Evolutionary conservation across 192 early-diverging fungal species (phyloP), one percentile per base, ranked within the genome.

Genomic region (Dissophora globulifera): DNA sequence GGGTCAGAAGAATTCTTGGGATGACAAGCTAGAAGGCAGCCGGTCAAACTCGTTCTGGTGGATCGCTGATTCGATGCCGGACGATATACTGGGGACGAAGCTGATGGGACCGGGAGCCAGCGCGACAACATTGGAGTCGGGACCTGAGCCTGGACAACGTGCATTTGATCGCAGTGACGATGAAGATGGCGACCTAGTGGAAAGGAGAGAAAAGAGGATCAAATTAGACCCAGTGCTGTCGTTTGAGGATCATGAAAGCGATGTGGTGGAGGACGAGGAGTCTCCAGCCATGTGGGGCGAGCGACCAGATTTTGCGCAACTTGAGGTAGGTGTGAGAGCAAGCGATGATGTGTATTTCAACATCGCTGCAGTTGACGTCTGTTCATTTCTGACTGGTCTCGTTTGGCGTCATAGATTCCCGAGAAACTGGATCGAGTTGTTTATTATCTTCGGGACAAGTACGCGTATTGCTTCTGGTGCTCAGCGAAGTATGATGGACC

Each of bases 381-480:
- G n/a, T n/a, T n/a, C n/a, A n/a, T n/a, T n/a, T n/a, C n/a, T n/a
- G n/a, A n/a, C n/a, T n/a, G n/a, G n/a, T n/a, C n/a, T n/a, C n/a
- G n/a, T n/a, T n/a, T n/a, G n/a, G n/a, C n/a, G n/a, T 19, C 25
- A 31, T 66, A 88, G 84, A 52, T 83, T 11, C 43, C 50, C 9
- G 79, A 84, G 48, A 83, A 91, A 52, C 71, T 92, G 4, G 54
- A 64, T 3, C 40, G 60, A n/a, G 66, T 90, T 0, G 79, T 74
- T 1, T 8, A 48, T 1, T 86, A 92, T 52, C 69, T 92, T 23
- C 84, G 89, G 12, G 38, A 32, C 11, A 56, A 80, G 7, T 82
- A 91, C 65, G 50, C 35, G 32, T 92, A 92, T 58, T 92, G 91
- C 61, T 78, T 91, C 29, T 92, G 89, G 89, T 92, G 91, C 65